Evolutionary conservation across 192 early-diverging fungal species (phyloP), one percentile per base, ranked within the genome.

Genomic region (Cetraspora pellucida): DNA sequence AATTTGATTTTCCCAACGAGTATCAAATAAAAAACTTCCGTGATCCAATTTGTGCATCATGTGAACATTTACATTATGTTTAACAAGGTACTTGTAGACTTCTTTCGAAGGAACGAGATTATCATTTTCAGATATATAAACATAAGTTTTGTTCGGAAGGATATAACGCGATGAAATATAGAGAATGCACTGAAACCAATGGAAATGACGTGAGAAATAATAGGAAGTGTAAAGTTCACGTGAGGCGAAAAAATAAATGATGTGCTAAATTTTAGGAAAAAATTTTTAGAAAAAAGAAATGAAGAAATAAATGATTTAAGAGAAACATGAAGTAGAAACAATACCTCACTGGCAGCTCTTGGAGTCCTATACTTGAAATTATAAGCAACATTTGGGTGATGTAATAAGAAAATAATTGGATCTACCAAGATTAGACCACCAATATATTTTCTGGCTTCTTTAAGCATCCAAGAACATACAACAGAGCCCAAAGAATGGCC

Each of bases 401-500:
- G 89, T 2, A 93, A 81, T 30, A 88, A 66, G 77, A 93, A 92
- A 50, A 84, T 86, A 68, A 93, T 87, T 8, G 92, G 92, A 37
- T 93, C 92, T 31, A 88, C 78, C 46, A 93, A 75, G 10, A 93
- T 81, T 23, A 84, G 52, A 2, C 89, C 89, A 5, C 81, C 81
- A 21, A 88, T 80, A 31, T 78, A 71, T 28, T 87, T 86, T 30
- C 83, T 82, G 0, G 82, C 69, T 37, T 87, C 80, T 44, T 87
- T 87, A 61, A 88, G 78, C 46, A 92, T 74, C 86, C 91, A 91
- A 23, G 82, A 75, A 37, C 87, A 81, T 10, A 87, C 81, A 52
- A 82, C 87, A 7, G 91, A 89, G 5, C 91, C 91, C 13, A 92
- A 83, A 14, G 85, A 87, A 77, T 93, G 92, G 11, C 85, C 90